Conservation (phyloP, 768 basidiomycete species). For the Chlorophyllum brunneum region DNA sequence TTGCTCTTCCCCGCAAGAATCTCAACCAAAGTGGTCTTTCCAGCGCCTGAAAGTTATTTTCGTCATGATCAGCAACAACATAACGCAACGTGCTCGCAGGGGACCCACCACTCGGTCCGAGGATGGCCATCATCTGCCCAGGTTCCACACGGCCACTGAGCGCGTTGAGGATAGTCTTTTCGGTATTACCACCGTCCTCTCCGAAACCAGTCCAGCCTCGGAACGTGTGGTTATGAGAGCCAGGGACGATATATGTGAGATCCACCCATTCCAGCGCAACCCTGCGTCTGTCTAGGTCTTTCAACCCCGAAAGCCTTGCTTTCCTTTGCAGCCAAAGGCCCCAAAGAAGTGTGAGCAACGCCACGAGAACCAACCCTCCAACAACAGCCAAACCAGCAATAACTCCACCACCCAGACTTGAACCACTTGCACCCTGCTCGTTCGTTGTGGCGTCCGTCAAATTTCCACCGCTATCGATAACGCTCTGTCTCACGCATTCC, state of each 20-base stretch:
- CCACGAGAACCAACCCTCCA: conserved; percentile 55
- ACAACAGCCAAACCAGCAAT: conserved; percentile 90
- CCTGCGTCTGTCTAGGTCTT: conserved; percentile 42
- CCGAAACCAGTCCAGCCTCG: conserved; percentile 15
- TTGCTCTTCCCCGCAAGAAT: conserved; percentile 84
- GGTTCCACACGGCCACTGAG: conserved; percentile 69
- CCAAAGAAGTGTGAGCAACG: conserved; percentile 54
- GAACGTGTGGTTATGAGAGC: conserved; percentile 9
- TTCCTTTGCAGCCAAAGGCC: conserved; percentile 60
- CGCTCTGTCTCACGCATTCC: conserved; percentile 82
- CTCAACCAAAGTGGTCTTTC: conserved; percentile 90
- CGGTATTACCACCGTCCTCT: conserved; percentile 29
- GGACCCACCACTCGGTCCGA: conserved; percentile 80
- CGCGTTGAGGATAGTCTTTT: conserved; percentile 65
- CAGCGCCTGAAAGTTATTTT: conserved; percentile 51
- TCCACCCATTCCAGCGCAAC: conserved; percentile 65
- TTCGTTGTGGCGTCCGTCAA: conserved; percentile 26
- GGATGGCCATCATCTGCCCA: conserved; percentile 86
- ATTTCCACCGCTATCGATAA: conserved; percentile 56
- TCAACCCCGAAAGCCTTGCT: conserved; percentile 45
- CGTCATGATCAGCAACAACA: background rate
- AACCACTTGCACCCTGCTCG: conserved; percentile 22
- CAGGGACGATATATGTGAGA: conserved; percentile 62
- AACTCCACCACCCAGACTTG: conserved; percentile 71
- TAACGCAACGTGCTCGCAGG: background rate